These are phyloP conservation scores for Acanthamoeba healyi DNA, from an alignment of 208 protist genomes.

Conservation along the genomic window DNA sequence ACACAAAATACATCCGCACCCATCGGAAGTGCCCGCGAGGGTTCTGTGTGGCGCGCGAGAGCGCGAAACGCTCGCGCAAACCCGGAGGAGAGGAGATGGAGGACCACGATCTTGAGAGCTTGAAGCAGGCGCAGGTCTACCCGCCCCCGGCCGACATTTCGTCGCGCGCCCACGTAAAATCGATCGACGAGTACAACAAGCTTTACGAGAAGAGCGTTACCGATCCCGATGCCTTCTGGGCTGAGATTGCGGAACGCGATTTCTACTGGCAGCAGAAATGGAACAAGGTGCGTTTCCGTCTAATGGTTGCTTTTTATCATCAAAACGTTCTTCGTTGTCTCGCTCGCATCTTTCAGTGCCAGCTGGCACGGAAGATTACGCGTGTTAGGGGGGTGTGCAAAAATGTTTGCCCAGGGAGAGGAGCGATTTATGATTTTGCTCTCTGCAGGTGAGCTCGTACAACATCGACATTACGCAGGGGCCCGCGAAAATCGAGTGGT, in stretches of 20 bases:
- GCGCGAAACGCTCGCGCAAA: too few relatives aligned
- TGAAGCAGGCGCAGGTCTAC: constrained; percentile 37
- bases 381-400: too few relatives aligned
- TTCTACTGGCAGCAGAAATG: constrained; percentile 52
- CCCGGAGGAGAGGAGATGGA: background rate
- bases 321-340: too few relatives aligned
- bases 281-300: constrained; percentile 45
- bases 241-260: constrained; percentile 60
- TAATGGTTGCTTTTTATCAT: background rate
- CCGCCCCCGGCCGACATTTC: constrained; percentile 3
- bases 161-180: constrained; percentile 39
- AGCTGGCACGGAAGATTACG: too few relatives aligned
- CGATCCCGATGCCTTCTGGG: constrained; percentile 68
- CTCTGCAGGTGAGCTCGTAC: background rate
- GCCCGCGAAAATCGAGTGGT: constrained; percentile 88
- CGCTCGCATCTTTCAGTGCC: too few relatives aligned
- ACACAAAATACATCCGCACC: too few relatives aligned
- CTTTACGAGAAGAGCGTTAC: constrained; percentile 58
- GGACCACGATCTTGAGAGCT: constrained; percentile 34
- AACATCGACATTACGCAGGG: constrained; percentile 30
- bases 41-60: too few relatives aligned
- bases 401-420: too few relatives aligned
- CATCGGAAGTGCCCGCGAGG: too few relatives aligned
- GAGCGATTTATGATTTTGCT: too few relatives aligned
- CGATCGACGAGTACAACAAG: background rate